A percentile compares a stretch with the other conserved stretches of the same genome.
phyloP scores from a whole-genome alignment of 345 rosid genomes.

The Toxicodendron radicans region DNA sequence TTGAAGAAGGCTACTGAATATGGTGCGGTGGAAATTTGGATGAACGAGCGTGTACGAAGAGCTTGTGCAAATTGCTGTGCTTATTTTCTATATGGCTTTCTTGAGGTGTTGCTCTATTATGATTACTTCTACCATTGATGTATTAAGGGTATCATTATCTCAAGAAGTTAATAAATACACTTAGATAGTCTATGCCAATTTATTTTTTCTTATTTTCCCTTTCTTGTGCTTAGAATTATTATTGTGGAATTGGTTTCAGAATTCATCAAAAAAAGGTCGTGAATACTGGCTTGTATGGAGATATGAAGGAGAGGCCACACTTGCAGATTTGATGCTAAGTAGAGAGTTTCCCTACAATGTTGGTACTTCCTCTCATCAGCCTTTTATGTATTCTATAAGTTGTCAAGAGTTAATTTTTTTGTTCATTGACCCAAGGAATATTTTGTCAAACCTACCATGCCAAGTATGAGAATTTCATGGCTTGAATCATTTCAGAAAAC shows the following conservation, averaged over 20 bases:
- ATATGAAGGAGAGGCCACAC: slow-evolving; percentile 85
- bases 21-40: slow-evolving; percentile 98
- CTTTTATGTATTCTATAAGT: neutral
- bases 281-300: slow-evolving; percentile 96
- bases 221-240: slow-evolving; percentile 16
- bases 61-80: slow-evolving; percentile 97
- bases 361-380: slow-evolving; percentile 36
- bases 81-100: slow-evolving; percentile 82
- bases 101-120: slow-evolving; percentile 62
- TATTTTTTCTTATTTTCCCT: neutral
- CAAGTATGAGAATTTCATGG: neutral
- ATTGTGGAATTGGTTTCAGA: slow-evolving; percentile 43
- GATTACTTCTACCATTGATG: slow-evolving; percentile 33
- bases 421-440: neutral
- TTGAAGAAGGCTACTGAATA: slow-evolving; percentile 95
- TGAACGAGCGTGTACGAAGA: slow-evolving; percentile 95
- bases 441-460: neutral
- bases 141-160: slow-evolving; percentile 28
- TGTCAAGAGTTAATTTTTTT: neutral
- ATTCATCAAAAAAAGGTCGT: slow-evolving; percentile 70
- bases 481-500: neutral
- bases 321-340: slow-evolving; percentile 72
- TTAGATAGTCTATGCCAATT: neutral
- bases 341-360: slow-evolving; percentile 95
- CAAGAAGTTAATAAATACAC: slow-evolving; percentile 18